phyloP scores from a whole-genome alignment of 2,329 filamentous ascomycete genomes.

The Talaromyces piceae region DNA sequence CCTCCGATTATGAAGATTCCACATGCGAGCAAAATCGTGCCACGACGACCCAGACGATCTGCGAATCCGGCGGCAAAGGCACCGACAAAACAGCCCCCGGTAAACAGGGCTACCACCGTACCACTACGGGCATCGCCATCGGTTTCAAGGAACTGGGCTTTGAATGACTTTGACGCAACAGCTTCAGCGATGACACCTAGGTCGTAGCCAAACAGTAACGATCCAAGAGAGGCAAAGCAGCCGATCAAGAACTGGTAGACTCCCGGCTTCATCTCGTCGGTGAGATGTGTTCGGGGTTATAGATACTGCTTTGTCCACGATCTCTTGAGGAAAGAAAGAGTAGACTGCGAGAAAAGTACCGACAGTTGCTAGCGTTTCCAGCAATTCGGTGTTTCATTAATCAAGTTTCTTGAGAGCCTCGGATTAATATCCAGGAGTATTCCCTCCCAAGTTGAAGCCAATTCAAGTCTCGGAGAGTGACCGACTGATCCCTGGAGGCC shows the following conservation, averaged over 20 bases:
- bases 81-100: conserved; percentile 65
- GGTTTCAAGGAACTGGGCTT: not conserved
- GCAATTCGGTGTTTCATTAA: no score
- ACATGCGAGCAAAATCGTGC: conserved; percentile 65
- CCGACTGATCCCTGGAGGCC: no score
- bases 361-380: no score
- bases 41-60: conserved; percentile 60
- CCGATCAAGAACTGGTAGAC: conserved; percentile 47
- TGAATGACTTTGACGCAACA: not conserved
- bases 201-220: conserved; percentile 53
- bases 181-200: conserved; percentile 53
- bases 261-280: no score
- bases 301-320: no score
- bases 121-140: conserved; percentile 36
- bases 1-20: conserved; percentile 52
- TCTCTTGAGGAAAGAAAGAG: no score
- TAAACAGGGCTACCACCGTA: conserved; percentile 70
- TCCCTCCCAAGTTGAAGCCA: no score
- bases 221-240: conserved; percentile 53
- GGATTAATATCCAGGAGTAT: no score
- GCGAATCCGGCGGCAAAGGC: conserved; percentile 58
- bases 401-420: no score
- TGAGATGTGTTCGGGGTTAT: no score
- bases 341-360: no score
- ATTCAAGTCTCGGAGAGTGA: no score